Evolutionary conservation across 257 asterid genomes (phyloP), one percentile per base, ranked within the genome.

Genomic region (Petunia secreta): DNA sequence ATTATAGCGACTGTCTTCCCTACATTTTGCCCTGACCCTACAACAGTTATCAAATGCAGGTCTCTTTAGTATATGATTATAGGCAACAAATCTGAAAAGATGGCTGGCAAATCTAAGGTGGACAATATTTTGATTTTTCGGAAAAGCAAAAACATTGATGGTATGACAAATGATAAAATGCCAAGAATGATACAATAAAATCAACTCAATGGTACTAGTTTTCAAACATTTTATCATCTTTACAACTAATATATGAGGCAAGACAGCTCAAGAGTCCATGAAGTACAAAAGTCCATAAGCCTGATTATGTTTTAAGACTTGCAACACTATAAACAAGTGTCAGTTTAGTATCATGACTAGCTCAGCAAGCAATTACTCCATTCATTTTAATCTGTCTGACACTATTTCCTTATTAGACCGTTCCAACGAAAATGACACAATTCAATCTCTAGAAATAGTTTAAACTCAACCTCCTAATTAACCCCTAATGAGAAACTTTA

Each of bases 1-100:
- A 96, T 94, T 59, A 96, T 94, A 60, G 99, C 99, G 88, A 94
- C 97, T 0, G 99, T 96, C 81, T 92, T 96, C 75, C 97, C 98
- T 58, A 92, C 89, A 83, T 82, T 91, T 80, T 92, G 91, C 86
- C 96, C 97, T 81, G 96, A 73, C 73, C 98, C 98, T 91, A 82
- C 62, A 62, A 89, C 77, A 48, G 34, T 71, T 48, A 48, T 71
- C 10, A 71, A 71, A 71, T 25, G 41, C 62, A 71, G 77, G 10
- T 71, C 6, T 5, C 44, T 71, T 71, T 34, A 71, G 59, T 48
- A 71, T 69, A 69, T 71, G 36, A 71, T 48, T 71, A 60, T 48
- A 11, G 77, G 13, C 44, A 71, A 48, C 59, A 34, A 48, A 71
- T 6, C 9, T 3, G 3, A 71, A 10, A 60, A 11, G 15, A 71